A percentile compares a stretch with the other conserved stretches of the same genome.
Evolutionary conservation across 768 basidiomycete species (phyloP).

Genomic region (Neoboletus magnificus): DNA sequence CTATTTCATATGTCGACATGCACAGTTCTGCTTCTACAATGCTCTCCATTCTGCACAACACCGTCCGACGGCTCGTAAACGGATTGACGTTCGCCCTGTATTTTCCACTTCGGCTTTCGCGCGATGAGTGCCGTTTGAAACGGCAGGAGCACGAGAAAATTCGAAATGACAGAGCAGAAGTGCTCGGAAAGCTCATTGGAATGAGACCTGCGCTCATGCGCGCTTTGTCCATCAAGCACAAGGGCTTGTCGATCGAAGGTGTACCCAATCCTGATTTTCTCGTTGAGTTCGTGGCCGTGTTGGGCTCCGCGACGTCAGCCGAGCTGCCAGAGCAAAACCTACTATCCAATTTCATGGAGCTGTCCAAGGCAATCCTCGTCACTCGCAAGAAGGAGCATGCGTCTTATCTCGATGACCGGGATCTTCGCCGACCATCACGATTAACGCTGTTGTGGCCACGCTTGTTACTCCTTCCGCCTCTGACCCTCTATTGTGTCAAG

Average conservation of each 20-base stretch:
- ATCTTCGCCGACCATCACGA: conserved; percentile 63
- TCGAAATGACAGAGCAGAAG: conserved; percentile 64
- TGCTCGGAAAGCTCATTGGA: conserved; percentile 59
- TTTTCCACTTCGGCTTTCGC: conserved; percentile 59
- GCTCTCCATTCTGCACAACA: conserved; percentile 5
- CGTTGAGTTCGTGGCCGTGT: conserved; percentile 19
- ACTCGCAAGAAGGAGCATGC: conserved; percentile 30
- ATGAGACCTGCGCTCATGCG: conserved; percentile 46
- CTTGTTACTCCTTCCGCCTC: conserved; percentile 71
- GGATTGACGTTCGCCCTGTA: conserved; percentile 12
- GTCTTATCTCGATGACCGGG: conserved; percentile 29
- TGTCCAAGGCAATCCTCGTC: conserved; percentile 21
- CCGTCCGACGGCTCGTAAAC: conserved; percentile 11
- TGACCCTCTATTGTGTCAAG: conserved; percentile 50
- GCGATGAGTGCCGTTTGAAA: conserved; percentile 66
- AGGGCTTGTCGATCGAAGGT: not conserved
- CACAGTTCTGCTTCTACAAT: conserved; percentile 6
- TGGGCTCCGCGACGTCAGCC: conserved; percentile 18
- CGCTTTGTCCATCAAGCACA: conserved; percentile 24
- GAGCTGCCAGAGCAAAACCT: conserved; percentile 9
- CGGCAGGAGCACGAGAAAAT: conserved; percentile 56
- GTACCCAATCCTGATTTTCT: conserved; percentile 13
- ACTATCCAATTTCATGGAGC: conserved; percentile 11
- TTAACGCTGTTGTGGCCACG: conserved; percentile 79
- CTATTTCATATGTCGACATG: conserved; percentile 5